These are phyloP conservation scores for Rhodofomes roseus DNA, from an alignment of 1,284 basidiomycete genomes.

Conservation along the genomic window DNA sequence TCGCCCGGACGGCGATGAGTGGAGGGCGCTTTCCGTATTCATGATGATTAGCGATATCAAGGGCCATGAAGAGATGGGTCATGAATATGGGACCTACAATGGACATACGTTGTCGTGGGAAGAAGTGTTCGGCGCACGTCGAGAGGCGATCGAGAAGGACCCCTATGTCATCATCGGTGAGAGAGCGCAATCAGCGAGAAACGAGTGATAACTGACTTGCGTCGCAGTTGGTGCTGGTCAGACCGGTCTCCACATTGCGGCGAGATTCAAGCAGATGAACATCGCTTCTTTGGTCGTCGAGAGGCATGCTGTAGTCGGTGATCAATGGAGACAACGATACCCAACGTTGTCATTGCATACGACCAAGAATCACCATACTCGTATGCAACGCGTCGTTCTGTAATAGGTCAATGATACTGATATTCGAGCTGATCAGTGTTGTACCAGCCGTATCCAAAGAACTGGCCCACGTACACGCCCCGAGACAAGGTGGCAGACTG, in stretches of 20 bases:
- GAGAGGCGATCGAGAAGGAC: slow-evolving; percentile 17
- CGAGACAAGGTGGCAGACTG: slow-evolving; percentile 51
- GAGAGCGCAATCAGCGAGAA: neutral
- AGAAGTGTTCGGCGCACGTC: slow-evolving; percentile 16
- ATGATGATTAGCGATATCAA: slow-evolving; percentile 28
- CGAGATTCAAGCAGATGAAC: slow-evolving; percentile 49
- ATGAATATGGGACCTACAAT: slow-evolving; percentile 14
- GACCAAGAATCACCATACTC: slow-evolving; percentile 30
- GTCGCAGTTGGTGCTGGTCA: slow-evolving; percentile 50
- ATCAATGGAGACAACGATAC: slow-evolving; percentile 53
- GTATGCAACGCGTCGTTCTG: slow-evolving; percentile 22
- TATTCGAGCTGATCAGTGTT: slow-evolving; percentile 30
- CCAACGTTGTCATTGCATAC: slow-evolving; percentile 48
- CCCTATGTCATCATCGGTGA: slow-evolving; percentile 28
- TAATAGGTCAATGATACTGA: neutral
- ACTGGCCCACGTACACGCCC: slow-evolving; percentile 27
- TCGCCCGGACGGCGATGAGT: slow-evolving; percentile 13
- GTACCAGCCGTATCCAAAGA: slow-evolving; percentile 27
- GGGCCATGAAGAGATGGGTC: slow-evolving; percentile 27
- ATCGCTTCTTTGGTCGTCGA: slow-evolving; percentile 49
- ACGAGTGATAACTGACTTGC: neutral
- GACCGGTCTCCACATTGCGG: slow-evolving; percentile 47
- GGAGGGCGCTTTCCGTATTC: slow-evolving; percentile 24
- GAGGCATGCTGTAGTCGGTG: slow-evolving; percentile 42
- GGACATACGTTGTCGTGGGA: slow-evolving; percentile 18